Conservation (phyloP, 176 grass and related monocot species). For the Pontederia crassipes region DNA sequence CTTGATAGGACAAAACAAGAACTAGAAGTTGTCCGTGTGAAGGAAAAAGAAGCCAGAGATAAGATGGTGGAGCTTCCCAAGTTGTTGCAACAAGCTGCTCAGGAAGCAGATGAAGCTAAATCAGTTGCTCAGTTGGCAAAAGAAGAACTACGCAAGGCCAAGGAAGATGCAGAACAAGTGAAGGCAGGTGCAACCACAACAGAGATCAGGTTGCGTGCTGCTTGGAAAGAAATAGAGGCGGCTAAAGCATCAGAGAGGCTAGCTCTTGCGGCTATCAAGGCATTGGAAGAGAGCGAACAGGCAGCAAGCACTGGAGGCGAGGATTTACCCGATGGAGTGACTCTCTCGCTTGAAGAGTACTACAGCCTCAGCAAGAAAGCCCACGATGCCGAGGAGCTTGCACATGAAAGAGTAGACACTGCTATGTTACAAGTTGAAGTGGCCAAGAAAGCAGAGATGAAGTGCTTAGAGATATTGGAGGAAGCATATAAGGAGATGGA, state of each 20-base stretch:
- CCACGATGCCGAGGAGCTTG: constrained; percentile 66
- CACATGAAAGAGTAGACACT: constrained; percentile 37
- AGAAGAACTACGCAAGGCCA: constrained; percentile 68
- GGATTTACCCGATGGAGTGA: constrained; percentile 46
- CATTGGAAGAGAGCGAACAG: constrained; percentile 67
- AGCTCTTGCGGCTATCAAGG: constrained; percentile 53
- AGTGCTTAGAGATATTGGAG: constrained; percentile 39
- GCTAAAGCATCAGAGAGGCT: constrained; percentile 62
- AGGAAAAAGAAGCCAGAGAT: constrained; percentile 49
- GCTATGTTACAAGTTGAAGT: constrained; percentile 51
- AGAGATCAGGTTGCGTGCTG: constrained; percentile 51
- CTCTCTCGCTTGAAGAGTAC: constrained; percentile 60
- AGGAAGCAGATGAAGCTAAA: constrained; percentile 63
- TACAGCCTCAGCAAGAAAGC: constrained; percentile 59
- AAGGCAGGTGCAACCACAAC: constrained; percentile 53
- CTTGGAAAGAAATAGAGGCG: constrained; percentile 80
- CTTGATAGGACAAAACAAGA: constrained; percentile 58
- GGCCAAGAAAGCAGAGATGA: constrained; percentile 56
- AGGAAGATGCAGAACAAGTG: constrained; percentile 64
- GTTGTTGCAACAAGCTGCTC: constrained; percentile 65
- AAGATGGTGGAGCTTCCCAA: constrained; percentile 74
- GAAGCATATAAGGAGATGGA: constrained; percentile 40
- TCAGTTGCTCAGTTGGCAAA: constrained; percentile 39
- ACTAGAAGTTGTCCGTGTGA: constrained; percentile 48
- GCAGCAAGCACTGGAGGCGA: constrained; percentile 30